Base-by-base conservation (phyloP, 108 stramenopile genomes). In the Nitzschia sp. region DNA sequence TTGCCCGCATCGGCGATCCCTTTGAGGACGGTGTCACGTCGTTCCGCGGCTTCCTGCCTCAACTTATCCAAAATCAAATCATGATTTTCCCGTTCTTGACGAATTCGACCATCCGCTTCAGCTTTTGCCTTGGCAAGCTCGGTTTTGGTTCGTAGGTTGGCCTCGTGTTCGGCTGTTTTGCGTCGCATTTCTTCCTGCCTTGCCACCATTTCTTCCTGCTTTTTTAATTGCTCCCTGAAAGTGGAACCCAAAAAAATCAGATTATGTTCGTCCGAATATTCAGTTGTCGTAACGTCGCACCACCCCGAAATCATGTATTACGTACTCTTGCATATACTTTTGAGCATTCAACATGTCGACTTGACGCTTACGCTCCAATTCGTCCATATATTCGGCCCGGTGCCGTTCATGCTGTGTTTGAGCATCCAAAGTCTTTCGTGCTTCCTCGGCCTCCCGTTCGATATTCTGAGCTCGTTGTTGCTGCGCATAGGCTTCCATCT, bases 91-190 rank as follows among this genome's bases (percentile, higher is more conserved):
- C 98, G 89, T 76, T 99, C 98, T 68, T 97, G 96, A 53, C 84
- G 80, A 64, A 97, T 97, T 19, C 96, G 78, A 8, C 97, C 98
- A 74, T 98, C 96, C 8, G 97, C 94, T 82, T 99, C 92, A 19
- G 95, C 96, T 42, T 86, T 81, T 28, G 93, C 93, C 69, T 91
- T 93, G 66, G 90, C 94, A 21, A 96, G 68, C 73, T 96, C 97
- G 8, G 90, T 94, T 66, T 88, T 89, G 6, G 90, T 93, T n/a
- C 87, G 79, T 5, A 93, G 75, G 32, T 95, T 94, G 0, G 98
- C 98, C 82, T 98, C 98, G 65, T 96, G 92, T 77, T 97, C 95
- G n/a, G 95, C 90, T 15, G 98, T 98, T 76, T 96, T 94, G 48
- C 98, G 88, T 70, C 96, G 91, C 85, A 98, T 93, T 36, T 86